Percentiles rank a stretch among this genome's conserved stretches.
Evolutionary conservation across 805 yeast genomes (phyloP).

Genomic region (Candida bentonensis): DNA sequence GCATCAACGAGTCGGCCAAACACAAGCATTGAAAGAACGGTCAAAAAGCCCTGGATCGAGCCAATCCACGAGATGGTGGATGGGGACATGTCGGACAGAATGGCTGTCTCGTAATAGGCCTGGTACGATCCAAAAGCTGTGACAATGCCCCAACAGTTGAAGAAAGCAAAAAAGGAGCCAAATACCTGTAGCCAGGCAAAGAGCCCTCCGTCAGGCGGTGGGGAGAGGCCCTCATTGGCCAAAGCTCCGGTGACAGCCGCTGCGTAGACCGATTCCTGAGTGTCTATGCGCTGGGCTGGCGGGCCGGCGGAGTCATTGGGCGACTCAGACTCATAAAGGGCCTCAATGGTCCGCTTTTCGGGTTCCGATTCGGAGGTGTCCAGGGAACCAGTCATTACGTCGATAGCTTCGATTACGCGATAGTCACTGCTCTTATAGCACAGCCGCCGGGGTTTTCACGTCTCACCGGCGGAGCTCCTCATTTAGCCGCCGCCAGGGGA

Average conservation of each 20-base stretch:
- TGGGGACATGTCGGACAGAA: conserved; percentile 9
- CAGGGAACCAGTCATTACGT: too few relatives aligned
- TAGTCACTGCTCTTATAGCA: too few relatives aligned
- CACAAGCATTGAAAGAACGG: conserved; percentile 14
- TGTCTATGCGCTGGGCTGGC: background rate
- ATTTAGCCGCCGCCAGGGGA: too few relatives aligned
- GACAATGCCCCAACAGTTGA: conserved; percentile 10
- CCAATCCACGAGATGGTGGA: conserved; percentile 17
- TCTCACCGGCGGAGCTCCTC: too few relatives aligned
- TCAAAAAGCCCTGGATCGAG: conserved; percentile 12
- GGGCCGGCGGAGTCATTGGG: background rate
- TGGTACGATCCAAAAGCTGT: conserved; percentile 11
- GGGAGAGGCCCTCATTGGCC: background rate
- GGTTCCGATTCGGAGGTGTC: too few relatives aligned
- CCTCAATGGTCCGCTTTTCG: too few relatives aligned
- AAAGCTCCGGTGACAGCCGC: background rate
- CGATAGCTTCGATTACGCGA: too few relatives aligned
- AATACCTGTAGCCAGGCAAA: conserved; percentile 13
- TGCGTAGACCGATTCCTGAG: background rate
- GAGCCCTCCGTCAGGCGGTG: conserved; percentile 13
- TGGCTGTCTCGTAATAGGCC: conserved; percentile 9
- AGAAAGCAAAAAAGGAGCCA: conserved; percentile 10
- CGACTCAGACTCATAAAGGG: too few relatives aligned
- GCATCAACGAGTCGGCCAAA: conserved; percentile 20
- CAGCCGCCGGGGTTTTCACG: too few relatives aligned